These are phyloP conservation scores for Tephrocybe sp. DNA, from an alignment of 768 basidiomycete species.

Conservation along the genomic window DNA sequence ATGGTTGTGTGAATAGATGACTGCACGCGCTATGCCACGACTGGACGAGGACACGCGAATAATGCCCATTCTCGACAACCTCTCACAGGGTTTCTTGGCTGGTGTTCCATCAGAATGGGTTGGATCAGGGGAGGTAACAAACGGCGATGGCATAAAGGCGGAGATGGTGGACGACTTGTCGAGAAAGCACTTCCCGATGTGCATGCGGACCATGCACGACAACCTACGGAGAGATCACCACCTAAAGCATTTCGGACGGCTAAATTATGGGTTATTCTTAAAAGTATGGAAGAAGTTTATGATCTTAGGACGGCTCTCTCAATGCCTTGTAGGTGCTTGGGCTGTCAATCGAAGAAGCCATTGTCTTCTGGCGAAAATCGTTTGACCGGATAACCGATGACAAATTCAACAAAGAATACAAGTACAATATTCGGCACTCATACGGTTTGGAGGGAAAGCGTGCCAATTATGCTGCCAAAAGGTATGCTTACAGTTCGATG, in stretches of 20 bases:
- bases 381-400: slow-evolving; percentile 85
- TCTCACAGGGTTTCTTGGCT: slow-evolving; percentile 91
- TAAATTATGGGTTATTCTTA: slow-evolving; percentile 92
- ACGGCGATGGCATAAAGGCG: slow-evolving; percentile 73
- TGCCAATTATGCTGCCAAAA: slow-evolving; percentile 92
- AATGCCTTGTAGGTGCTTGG: slow-evolving; percentile 70
- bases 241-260: slow-evolving; percentile 87
- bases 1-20: slow-evolving; percentile 50
- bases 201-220: slow-evolving; percentile 91
- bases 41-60: slow-evolving; percentile 94
- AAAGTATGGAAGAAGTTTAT: too few species aligned
- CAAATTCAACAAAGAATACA: slow-evolving; percentile 97
- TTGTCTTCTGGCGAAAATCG: slow-evolving; percentile 90
- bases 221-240: slow-evolving; percentile 76
- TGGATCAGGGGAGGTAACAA: slow-evolving; percentile 45
- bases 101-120: slow-evolving; percentile 87
- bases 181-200: slow-evolving; percentile 88
- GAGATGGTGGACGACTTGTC: slow-evolving; percentile 94
- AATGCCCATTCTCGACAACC: slow-evolving; percentile 83
- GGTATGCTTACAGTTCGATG: slow-evolving; percentile 39
- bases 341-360: slow-evolving; percentile 90
- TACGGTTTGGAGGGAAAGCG: slow-evolving; percentile 95
- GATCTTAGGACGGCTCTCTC: not conserved
- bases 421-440: slow-evolving; percentile 94
- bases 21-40: slow-evolving; percentile 83